Evolutionary conservation across 163 green algal genomes (phyloP), one percentile per base, ranked within the genome.

Genomic region (Botryococcus braunii): DNA sequence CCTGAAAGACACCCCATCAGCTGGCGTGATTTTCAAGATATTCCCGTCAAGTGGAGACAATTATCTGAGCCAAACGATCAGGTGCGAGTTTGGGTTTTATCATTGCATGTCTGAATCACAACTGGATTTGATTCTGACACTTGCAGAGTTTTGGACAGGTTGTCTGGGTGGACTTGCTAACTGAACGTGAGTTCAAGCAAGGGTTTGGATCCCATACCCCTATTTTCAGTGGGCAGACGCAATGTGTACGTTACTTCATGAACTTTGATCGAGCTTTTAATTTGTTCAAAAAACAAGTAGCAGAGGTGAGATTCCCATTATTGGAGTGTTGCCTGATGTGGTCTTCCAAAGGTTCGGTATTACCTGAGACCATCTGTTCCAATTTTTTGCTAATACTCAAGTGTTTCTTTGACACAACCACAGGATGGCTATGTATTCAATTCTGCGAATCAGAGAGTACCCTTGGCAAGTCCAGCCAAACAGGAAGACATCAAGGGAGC

Each of bases 121-220:
- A n/a, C n/a, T n/a, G n/a, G 25, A 11, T 62, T 31, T 13, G 52
- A 62, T 13, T 25, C 17, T 62, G 17, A 13, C 11, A 31, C 11
- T n/a, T n/a, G n/a, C n/a, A n/a, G 9, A 3, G 2, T 60, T 11
- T 31, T 23, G 56, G 23, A 17, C 77, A 91, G 79, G 91, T 96
- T 23, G 79, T 97, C 57, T 97, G 91, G 91, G 90, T 97, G 35
- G 91, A 97, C 84, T 71, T 93, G 75, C 85, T 97, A 39, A 93
- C 88, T 6, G 81, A 81, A 38, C 64, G 73, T 29, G 90, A 95
- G 77, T 96, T 95, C 79, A 80, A 86, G 69, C 69, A 81, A 17
- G 90, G 90, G 66, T 96, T 96, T 81, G 90, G 90, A 47, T 87
- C 74, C 49, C 90, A 96, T 84, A 96, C 90, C 0, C 89, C 90